phyloP scores from a whole-genome alignment of 148 eudicot genomes.

The Cornus kousa region DNA sequence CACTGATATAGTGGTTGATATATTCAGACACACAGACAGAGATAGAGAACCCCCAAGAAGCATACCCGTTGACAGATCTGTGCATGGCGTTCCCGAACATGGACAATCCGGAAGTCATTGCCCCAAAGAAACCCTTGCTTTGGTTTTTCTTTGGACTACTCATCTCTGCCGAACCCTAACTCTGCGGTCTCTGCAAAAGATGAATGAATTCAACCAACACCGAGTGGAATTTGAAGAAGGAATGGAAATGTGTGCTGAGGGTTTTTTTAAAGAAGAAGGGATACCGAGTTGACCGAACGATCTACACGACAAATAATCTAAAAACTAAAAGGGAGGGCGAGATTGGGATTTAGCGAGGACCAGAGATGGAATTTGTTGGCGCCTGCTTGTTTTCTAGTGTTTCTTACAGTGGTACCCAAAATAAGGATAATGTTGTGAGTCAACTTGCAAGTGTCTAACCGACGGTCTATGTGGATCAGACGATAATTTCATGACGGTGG shows the following conservation, averaged over 20 bases:
- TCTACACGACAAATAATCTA: not conserved
- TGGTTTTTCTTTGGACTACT: conserved; percentile 44
- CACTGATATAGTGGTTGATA: not conserved
- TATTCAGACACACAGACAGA: not conserved
- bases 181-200: not conserved
- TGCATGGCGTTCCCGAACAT: conserved; percentile 69
- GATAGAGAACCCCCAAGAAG: not conserved
- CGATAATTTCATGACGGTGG: too few species aligned
- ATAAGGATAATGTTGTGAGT: too few species aligned
- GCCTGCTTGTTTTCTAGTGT: not conserved
- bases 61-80: conserved; percentile 78
- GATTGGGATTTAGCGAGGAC: not conserved
- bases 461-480: too few species aligned
- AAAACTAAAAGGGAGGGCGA: too few species aligned
- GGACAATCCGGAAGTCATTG: conserved; percentile 61
- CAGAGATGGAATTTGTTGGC: not conserved
- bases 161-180: conserved; percentile 42
- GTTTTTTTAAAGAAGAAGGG: not conserved
- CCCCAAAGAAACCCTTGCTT: conserved; percentile 58
- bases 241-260: not conserved
- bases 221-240: not conserved
- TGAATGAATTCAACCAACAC: not conserved
- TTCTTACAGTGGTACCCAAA: too few species aligned
- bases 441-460: too few species aligned
- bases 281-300: not conserved